A percentile compares a stretch with the other conserved stretches of the same genome.
These are phyloP conservation scores for Metschnikowia rubicola DNA, from an alignment of 805 yeast genomes.

Conservation along the genomic window DNA sequence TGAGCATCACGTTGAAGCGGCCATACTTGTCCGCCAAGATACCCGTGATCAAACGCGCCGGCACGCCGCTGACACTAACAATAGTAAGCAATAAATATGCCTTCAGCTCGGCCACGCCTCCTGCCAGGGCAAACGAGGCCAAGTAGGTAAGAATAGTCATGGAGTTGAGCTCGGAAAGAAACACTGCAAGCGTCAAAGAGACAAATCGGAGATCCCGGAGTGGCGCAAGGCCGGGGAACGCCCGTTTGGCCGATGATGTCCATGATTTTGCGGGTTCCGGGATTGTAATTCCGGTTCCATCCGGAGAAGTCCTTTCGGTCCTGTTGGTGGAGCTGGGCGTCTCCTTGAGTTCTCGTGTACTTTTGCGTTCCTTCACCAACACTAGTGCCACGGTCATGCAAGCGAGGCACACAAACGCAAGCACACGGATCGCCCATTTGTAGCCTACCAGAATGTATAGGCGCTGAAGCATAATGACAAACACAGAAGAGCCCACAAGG, in stretches of 20 bases:
- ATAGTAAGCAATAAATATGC: constrained; percentile 48
- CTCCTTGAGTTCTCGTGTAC: too few relatives aligned
- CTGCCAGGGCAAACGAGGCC: constrained; percentile 50
- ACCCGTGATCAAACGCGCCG: constrained; percentile 32
- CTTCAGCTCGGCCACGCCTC: constrained; percentile 42
- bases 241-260: background rate
- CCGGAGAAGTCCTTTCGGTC: background rate
- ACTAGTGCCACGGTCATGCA: constrained; percentile 22
- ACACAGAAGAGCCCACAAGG: constrained; percentile 49
- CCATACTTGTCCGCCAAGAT: constrained; percentile 39
- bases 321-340: too few relatives aligned
- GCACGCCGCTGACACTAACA: constrained; percentile 44
- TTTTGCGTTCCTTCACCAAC: constrained; percentile 9
- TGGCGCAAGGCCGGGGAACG: constrained; percentile 16
- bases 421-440: constrained; percentile 50
- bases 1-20: constrained; percentile 48
- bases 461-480: constrained; percentile 52
- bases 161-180: constrained; percentile 46
- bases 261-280: background rate
- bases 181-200: constrained; percentile 39
- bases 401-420: constrained; percentile 44
- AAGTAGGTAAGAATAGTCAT: constrained; percentile 48
- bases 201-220: constrained; percentile 44
- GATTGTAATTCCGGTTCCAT: background rate
- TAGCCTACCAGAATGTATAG: constrained; percentile 49